Evolutionary conservation across 495 filamentous ascomycete genomes (phyloP).

Genomic region (Amorphotheca resinae): DNA sequence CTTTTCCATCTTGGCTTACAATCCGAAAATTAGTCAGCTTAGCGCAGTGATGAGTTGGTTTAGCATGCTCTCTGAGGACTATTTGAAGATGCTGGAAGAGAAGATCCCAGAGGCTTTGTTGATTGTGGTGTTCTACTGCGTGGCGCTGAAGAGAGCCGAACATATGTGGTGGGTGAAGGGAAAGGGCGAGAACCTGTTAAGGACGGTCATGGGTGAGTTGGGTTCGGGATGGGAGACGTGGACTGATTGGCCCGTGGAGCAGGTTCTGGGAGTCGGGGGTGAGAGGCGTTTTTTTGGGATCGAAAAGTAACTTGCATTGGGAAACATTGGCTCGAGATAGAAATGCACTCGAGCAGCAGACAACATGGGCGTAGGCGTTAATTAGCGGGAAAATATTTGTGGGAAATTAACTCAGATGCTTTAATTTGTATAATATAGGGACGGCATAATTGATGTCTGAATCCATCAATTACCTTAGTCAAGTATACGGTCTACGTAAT

Average conservation of each 20-base stretch:
- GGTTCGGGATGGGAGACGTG: constrained; percentile 9
- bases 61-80: constrained; percentile 4
- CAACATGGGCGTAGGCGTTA: no score
- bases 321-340: no score
- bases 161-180: constrained; percentile 16
- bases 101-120: constrained; percentile 17
- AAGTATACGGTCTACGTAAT: no score
- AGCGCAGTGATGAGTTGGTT: constrained; percentile 11
- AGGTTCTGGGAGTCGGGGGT: constrained; percentile 2
- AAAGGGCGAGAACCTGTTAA: constrained; percentile 13
- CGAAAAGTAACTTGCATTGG: no score
- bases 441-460: no score
- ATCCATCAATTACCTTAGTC: no score
- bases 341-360: no score
- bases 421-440: no score
- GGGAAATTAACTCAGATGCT: no score
- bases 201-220: constrained; percentile 9
- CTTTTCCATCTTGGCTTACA: constrained; percentile 9
- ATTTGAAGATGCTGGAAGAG: constrained; percentile 7
- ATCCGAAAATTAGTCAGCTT: constrained; percentile 5
- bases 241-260: constrained; percentile 12
- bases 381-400: no score
- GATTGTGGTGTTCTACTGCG: constrained; percentile 11
- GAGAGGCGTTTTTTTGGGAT: background rate
- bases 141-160: constrained; percentile 7